These are phyloP conservation scores for Helotiales sp. DNA, from an alignment of 2,329 filamentous ascomycete species.

Conservation along the genomic window DNA sequence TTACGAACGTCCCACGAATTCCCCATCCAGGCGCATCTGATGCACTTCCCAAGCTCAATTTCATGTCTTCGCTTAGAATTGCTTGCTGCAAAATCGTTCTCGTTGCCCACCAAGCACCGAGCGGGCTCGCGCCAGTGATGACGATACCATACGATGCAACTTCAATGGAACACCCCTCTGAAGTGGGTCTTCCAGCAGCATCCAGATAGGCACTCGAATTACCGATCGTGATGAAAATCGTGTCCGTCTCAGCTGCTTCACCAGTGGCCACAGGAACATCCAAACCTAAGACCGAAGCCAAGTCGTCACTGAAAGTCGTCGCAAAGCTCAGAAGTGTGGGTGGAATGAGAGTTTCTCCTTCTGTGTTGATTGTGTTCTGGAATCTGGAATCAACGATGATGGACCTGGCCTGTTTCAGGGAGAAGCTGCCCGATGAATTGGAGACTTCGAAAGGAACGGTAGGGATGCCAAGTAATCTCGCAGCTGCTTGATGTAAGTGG, in stretches of 20 bases:
- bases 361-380: constrained; percentile 41
- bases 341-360: constrained; percentile 52
- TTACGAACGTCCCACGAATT: constrained; percentile 46
- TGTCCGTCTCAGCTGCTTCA: constrained; percentile 14
- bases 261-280: constrained; percentile 33
- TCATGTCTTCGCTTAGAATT: constrained; percentile 38
- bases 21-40: constrained; percentile 52
- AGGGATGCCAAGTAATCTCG: constrained; percentile 32
- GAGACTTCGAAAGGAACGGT: constrained; percentile 36
- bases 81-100: constrained; percentile 54
- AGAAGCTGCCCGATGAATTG: constrained; percentile 29
- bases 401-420: constrained; percentile 30
- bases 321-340: constrained; percentile 50
- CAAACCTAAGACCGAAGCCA: constrained; percentile 33
- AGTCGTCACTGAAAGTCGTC: constrained; percentile 43
- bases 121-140: constrained; percentile 52
- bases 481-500: constrained; percentile 4
- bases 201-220: constrained; percentile 42
- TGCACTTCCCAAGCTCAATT: constrained; percentile 43
- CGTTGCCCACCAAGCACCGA: constrained; percentile 60
- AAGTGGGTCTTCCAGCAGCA: constrained; percentile 46
- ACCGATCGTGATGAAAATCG: constrained; percentile 49
- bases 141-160: constrained; percentile 42
- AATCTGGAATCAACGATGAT: constrained; percentile 48
- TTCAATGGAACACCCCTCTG: constrained; percentile 50